Percentiles rank a stretch among this genome's conserved stretches.
Conservation (phyloP, 1,284 basidiomycete genomes). For the Pseudozyma pruni region DNA sequence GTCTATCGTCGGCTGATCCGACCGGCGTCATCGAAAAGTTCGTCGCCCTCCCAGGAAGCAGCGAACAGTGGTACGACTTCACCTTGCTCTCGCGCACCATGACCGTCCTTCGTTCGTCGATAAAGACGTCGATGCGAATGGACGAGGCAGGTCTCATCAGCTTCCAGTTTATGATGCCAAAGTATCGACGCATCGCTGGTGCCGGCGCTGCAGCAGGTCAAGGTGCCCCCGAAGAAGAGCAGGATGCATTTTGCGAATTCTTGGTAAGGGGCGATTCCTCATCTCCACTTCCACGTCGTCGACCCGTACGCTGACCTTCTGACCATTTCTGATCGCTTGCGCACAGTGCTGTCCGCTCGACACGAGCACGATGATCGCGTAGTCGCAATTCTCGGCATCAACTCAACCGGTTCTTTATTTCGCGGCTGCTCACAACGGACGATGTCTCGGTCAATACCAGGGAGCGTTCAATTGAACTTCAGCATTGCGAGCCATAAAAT, state of each 20-base stretch:
- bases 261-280: conserved; percentile 24
- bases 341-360: conserved; percentile 48
- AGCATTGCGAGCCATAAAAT: too few species aligned
- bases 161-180: conserved; percentile 62
- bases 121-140: conserved; percentile 58
- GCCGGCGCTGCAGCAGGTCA: conserved; percentile 27
- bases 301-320: not conserved
- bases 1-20: conserved; percentile 37
- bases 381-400: too few species aligned
- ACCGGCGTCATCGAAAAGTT: conserved; percentile 53
- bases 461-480: too few species aligned
- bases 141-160: conserved; percentile 59
- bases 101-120: conserved; percentile 46
- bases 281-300: not conserved
- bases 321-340: not conserved
- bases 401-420: too few species aligned
- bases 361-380: conserved; percentile 20
- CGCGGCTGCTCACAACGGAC: too few species aligned
- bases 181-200: conserved; percentile 25
- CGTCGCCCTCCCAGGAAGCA: conserved; percentile 28
- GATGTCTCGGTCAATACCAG: too few species aligned
- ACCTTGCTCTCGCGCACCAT: conserved; percentile 46
- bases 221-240: conserved; percentile 36
- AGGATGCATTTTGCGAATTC: conserved; percentile 59
- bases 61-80: conserved; percentile 49